phyloP scores from a whole-genome alignment of 345 rosid genomes.

The Raphanus sativus region DNA sequence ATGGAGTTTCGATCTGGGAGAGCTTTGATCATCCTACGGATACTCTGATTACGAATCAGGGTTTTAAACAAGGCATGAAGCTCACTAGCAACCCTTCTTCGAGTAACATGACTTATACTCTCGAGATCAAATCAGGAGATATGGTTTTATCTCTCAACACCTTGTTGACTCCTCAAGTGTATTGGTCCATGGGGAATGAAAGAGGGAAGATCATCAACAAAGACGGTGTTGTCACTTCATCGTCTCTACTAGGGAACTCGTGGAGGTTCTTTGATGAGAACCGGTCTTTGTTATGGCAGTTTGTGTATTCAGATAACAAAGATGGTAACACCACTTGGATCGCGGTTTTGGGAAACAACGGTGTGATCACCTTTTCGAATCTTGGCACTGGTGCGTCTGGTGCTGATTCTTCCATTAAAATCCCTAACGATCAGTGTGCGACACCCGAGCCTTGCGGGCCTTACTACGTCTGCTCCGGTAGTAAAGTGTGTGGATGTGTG shows the following conservation, averaged over 20 bases:
- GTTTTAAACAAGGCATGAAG: conserved; percentile 66
- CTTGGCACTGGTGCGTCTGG: conserved; percentile 37
- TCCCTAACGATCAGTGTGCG: conserved; percentile 64
- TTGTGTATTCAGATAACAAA: conserved; percentile 37
- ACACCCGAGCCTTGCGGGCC: conserved; percentile 74
- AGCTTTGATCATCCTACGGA: conserved; percentile 86
- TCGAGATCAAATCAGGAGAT: conserved; percentile 80
- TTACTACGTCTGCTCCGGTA: conserved; percentile 55
- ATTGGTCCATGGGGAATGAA: conserved; percentile 76
- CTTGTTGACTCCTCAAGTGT: conserved; percentile 57
- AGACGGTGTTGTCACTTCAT: conserved; percentile 42
- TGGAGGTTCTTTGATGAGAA: conserved; percentile 73
- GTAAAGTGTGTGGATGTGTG: conserved; percentile 64
- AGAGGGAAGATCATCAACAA: conserved; percentile 44
- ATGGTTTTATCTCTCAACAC: conserved; percentile 63
- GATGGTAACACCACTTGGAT: conserved; percentile 67
- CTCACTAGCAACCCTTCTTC: conserved; percentile 57
- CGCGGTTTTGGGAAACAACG: conserved; percentile 65
- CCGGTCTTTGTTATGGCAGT: conserved; percentile 60
- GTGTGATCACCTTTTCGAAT: conserved; percentile 59
- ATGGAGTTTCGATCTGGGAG: conserved; percentile 57
- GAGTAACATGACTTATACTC: conserved; percentile 58
- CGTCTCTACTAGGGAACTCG: conserved; percentile 61
- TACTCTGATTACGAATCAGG: conserved; percentile 65
- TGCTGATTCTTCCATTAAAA: conserved; percentile 43